Evolutionary conservation across 2,329 filamentous ascomycete species (phyloP).

Genomic region (Escovopsis weberi): DNA sequence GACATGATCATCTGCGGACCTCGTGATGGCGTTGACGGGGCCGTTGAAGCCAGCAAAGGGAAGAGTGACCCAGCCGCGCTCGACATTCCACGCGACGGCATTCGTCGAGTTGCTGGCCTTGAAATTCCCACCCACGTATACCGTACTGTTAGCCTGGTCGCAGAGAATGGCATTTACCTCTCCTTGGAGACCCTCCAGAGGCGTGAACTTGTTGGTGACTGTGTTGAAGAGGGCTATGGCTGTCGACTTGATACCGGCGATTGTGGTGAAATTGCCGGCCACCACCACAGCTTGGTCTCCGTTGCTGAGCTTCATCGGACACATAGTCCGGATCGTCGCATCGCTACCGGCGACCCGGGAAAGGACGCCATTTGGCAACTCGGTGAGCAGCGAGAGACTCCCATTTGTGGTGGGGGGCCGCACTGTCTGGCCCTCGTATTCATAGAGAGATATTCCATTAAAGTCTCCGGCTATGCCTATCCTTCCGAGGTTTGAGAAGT

Average conservation of each 20-base stretch:
- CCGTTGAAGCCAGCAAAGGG: conserved; percentile 94
- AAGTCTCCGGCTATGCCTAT: conserved; percentile 84
- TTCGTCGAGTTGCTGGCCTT: conserved; percentile 70
- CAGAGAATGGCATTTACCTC: conserved; percentile 73
- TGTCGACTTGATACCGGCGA: conserved; percentile 60
- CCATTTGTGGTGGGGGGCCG: conserved; percentile 55
- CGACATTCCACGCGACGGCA: conserved; percentile 65
- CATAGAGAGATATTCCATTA: conserved; percentile 77
- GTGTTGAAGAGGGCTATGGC: conserved; percentile 74
- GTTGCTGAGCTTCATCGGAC: conserved; percentile 53
- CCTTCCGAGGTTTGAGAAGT: conserved; percentile 63
- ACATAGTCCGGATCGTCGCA: conserved; percentile 80
- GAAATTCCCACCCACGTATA: conserved; percentile 87
- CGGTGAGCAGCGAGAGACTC: conserved; percentile 64
- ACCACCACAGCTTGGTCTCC: conserved; percentile 66
- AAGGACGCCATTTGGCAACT: conserved; percentile 76
- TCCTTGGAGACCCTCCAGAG: conserved; percentile 70
- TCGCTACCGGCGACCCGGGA: conserved; percentile 61
- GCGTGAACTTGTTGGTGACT: conserved; percentile 50
- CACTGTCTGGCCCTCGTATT: conserved; percentile 69
- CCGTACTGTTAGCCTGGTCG: conserved; percentile 59
- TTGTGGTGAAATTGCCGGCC: conserved; percentile 88
- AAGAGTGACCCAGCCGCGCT: conserved; percentile 59
- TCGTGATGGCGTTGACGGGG: conserved; percentile 72
- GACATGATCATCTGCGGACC: conserved; percentile 67